Evolutionary conservation across 2,329 filamentous ascomycete genomes (phyloP).

Genomic region (Drechslera avenae): DNA sequence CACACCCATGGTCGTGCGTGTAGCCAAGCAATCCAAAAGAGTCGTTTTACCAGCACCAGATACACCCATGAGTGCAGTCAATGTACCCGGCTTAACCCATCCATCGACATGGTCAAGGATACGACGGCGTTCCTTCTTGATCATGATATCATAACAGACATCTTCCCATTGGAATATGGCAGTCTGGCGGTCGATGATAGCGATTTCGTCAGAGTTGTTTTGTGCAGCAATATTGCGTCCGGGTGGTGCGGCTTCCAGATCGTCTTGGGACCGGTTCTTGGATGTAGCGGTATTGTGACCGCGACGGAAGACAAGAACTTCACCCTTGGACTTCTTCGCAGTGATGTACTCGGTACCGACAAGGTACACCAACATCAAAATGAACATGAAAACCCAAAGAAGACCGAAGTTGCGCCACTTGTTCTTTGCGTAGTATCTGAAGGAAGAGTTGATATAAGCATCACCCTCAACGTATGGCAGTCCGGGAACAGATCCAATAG

Average conservation of each 20-base stretch:
- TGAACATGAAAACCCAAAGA: conserved; percentile 52
- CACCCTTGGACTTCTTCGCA: conserved; percentile 58
- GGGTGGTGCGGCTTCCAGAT: conserved; percentile 47
- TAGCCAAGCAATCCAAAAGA: conserved; percentile 82
- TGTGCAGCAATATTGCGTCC: conserved; percentile 42
- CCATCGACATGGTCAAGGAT: conserved; percentile 87
- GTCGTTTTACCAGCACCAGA: conserved; percentile 95
- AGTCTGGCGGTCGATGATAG: conserved; percentile 66
- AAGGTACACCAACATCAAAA: conserved; percentile 51
- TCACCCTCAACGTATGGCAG: conserved; percentile 47
- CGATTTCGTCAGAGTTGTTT: conserved; percentile 46
- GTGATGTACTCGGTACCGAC: conserved; percentile 54
- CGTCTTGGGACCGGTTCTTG: conserved; percentile 53
- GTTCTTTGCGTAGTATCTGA: conserved; percentile 44
- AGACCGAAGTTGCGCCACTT: conserved; percentile 58
- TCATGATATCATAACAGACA: conserved; percentile 78
- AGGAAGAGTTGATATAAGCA: conserved; percentile 44
- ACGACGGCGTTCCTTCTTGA: conserved; percentile 75
- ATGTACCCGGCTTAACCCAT: conserved; percentile 90
- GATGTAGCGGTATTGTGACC: conserved; percentile 52
- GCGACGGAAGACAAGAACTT: conserved; percentile 57
- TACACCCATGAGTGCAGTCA: conserved; percentile 86
- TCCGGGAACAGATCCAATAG: conserved; percentile 51
- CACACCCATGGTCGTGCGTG: conserved; percentile 85
- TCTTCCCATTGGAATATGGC: conserved; percentile 86